Percentiles rank a stretch among this genome's conserved stretches.
Conservation (phyloP, 129 eudicot species). For the Flaveria bidentis region DNA sequence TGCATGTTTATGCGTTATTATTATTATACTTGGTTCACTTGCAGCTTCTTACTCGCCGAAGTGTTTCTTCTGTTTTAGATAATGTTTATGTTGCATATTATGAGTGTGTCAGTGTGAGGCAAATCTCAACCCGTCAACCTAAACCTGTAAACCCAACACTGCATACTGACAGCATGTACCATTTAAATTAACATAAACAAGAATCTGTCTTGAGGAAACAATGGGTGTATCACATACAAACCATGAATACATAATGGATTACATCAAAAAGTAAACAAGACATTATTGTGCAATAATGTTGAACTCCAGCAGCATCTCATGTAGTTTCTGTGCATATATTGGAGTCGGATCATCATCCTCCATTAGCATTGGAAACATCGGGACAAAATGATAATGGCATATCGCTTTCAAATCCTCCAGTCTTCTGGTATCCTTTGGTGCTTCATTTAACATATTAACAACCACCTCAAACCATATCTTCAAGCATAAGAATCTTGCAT, state of each 20-base stretch:
- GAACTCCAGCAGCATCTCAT: constrained; percentile 71
- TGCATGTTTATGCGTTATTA: too few relatives aligned
- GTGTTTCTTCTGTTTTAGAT: too few relatives aligned
- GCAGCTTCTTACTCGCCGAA: too few relatives aligned
- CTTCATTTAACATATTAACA: constrained; percentile 55
- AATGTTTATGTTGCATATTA: too few relatives aligned
- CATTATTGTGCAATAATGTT: constrained; percentile 27
- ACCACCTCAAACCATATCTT: constrained; percentile 86
- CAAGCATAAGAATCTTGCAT: constrained; percentile 84
- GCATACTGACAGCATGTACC: constrained; percentile 3
- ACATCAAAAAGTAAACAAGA: neutral
- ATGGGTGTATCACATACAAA: constrained; percentile 20
- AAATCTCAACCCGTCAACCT: too few relatives aligned
- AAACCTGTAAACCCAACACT: neutral
- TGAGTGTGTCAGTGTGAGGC: too few relatives aligned
- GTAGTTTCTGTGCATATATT: constrained; percentile 78
- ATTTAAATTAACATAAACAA: constrained; percentile 25
- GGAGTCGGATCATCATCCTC: constrained; percentile 99
- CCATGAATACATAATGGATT: constrained; percentile 29
- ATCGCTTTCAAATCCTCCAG: constrained; percentile 58
- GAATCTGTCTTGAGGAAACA: constrained; percentile 18
- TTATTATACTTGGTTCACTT: too few relatives aligned
- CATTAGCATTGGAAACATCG: constrained; percentile 73
- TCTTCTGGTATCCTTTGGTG: constrained; percentile 39
- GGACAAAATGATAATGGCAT: constrained; percentile 58